Percentiles rank a stretch among this genome's conserved stretches.
Evolutionary conservation across 1,284 basidiomycete genomes (phyloP).

Genomic region (Sporisorium scitamineum): DNA sequence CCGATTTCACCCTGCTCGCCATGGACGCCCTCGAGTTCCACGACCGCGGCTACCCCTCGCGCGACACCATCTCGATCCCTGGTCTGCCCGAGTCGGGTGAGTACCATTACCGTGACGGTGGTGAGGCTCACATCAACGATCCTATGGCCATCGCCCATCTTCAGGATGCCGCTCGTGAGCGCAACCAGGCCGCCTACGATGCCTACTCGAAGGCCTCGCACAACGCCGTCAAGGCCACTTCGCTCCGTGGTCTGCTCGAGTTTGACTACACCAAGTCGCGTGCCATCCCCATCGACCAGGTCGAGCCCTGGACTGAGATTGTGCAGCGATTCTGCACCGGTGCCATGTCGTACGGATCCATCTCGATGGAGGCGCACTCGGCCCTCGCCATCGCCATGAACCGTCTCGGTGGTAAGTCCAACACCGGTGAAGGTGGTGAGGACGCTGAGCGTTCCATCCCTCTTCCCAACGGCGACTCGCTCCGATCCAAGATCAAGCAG

Average conservation of each 20-base stretch:
- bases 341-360: conserved; percentile 68
- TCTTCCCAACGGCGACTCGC: conserved; percentile 66
- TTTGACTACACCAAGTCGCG: conserved; percentile 62
- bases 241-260: conserved; percentile 65
- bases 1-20: conserved; percentile 62
- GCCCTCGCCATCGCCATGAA: conserved; percentile 67
- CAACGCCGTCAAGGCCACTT: conserved; percentile 61
- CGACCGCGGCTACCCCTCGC: conserved; percentile 64
- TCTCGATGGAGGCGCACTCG: conserved; percentile 67
- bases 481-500: conserved; percentile 68
- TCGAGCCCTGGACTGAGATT: conserved; percentile 68
- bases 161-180: conserved; percentile 64
- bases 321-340: conserved; percentile 68
- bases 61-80: conserved; percentile 56
- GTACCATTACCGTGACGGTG: conserved; percentile 67
- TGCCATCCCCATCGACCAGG: conserved; percentile 66
- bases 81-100: conserved; percentile 66
- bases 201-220: conserved; percentile 64
- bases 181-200: conserved; percentile 65
- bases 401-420: conserved; percentile 67
- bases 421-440: conserved; percentile 68
- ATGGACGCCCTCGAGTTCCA: conserved; percentile 67
- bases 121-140: conserved; percentile 67
- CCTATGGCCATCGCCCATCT: conserved; percentile 65
- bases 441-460: conserved; percentile 67